Evolutionary conservation across 2,329 filamentous ascomycete genomes (phyloP).

Genomic region (Aspergillus pseudoterreus): DNA sequence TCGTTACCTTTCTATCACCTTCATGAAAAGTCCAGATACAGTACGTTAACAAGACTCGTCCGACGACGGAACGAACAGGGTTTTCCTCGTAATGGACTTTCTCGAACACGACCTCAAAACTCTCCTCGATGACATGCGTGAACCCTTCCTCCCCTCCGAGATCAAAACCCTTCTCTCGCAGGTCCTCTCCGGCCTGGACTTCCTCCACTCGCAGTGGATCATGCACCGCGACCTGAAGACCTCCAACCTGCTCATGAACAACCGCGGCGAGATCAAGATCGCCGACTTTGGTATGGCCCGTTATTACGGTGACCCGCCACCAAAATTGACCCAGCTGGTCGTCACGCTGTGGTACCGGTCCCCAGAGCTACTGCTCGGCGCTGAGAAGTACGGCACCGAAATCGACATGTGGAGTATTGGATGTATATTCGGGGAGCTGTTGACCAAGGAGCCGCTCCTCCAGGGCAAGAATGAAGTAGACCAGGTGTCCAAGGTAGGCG

Average conservation of each 20-base stretch:
- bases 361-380: conserved; percentile 83
- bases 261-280: conserved; percentile 89
- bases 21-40: conserved; percentile 37
- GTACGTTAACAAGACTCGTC: conserved; percentile 28
- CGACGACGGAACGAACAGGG: conserved; percentile 47
- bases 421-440: conserved; percentile 90
- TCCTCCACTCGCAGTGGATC: conserved; percentile 86
- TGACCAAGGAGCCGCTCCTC: conserved; percentile 76
- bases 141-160: conserved; percentile 89
- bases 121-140: conserved; percentile 87
- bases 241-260: conserved; percentile 90
- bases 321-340: conserved; percentile 83
- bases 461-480: conserved; percentile 92
- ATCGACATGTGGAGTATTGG: conserved; percentile 96
- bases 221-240: conserved; percentile 92
- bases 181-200: conserved; percentile 73
- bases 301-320: conserved; percentile 74
- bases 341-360: conserved; percentile 96
- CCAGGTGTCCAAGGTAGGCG: conserved; percentile 64
- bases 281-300: conserved; percentile 98
- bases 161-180: conserved; percentile 86
- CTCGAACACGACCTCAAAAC: conserved; percentile 95
- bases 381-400: conserved; percentile 67
- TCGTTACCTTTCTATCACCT: conserved; percentile 1
- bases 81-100: conserved; percentile 96